These are phyloP conservation scores for Diatrype stigma DNA, from an alignment of 2,329 filamentous ascomycete genomes.

Conservation along the genomic window DNA sequence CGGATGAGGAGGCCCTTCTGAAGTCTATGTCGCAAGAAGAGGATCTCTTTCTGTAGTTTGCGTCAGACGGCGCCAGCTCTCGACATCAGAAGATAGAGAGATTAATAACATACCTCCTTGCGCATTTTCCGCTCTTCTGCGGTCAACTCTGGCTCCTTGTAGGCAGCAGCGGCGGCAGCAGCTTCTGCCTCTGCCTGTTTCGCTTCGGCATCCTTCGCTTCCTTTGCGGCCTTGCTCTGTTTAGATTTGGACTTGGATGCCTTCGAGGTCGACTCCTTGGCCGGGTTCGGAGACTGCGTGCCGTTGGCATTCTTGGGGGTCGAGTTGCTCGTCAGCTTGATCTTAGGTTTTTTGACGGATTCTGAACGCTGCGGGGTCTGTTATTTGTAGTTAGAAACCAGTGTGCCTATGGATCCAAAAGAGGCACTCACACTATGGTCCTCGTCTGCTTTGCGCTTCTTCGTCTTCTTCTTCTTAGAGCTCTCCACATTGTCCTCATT, in stretches of 20 bases:
- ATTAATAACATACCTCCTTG: constrained; percentile 48
- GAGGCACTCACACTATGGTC: constrained; percentile 57
- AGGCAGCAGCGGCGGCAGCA: constrained; percentile 25
- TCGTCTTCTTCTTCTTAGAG: constrained; percentile 42
- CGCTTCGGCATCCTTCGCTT: constrained; percentile 34
- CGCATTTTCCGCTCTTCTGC: constrained; percentile 54
- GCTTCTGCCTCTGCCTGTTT: constrained; percentile 51
- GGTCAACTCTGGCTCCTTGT: constrained; percentile 55
- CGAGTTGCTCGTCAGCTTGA: constrained; percentile 59
- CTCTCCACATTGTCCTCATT: constrained; percentile 45
- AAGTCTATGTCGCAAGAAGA: constrained; percentile 89
- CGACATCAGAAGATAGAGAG: constrained; percentile 28
- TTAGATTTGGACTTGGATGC: constrained; percentile 53
- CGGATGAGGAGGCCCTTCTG: constrained; percentile 89
- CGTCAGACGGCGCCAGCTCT: background rate
- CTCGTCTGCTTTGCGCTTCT: constrained; percentile 87
- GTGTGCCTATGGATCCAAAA: background rate
- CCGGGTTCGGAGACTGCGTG: constrained; percentile 36
- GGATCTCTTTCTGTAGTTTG: constrained; percentile 63
- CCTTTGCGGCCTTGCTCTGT: constrained; percentile 41
- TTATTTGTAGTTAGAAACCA: constrained; percentile 4
- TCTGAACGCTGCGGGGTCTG: constrained; percentile 56
- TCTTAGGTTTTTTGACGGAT: constrained; percentile 65
- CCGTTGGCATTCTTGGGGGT: constrained; percentile 69
- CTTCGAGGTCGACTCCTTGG: constrained; percentile 45